Base-by-base conservation (phyloP, 2,329 filamentous ascomycete species). In the Daldinia eschscholtzii region DNA sequence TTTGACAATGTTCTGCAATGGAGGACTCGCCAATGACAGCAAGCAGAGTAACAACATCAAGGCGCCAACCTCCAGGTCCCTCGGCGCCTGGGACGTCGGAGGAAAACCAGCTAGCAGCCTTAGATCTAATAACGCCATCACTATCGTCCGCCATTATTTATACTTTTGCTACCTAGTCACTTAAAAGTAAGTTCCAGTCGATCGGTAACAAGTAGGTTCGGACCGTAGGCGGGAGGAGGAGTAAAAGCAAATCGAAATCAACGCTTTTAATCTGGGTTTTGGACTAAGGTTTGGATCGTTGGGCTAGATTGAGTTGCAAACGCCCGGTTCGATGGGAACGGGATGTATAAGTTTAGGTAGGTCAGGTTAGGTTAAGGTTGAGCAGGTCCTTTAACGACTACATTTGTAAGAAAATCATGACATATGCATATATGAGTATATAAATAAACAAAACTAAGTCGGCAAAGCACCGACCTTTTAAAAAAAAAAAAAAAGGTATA, bases 21-120 rank as follows among this genome's bases (percentile, higher is more conserved):
- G 85, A 84, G 2, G 83, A 84, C 78, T 90, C 88, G 75, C 88
- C 88, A 64, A 90, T 87, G 73, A 90, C 86, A 67, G 88, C 88
- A 59, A 90, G 84, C 33, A 90, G 84, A 39, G 87, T 88, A 65
- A 90, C 87, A 52, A 89, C 87, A 73, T 90, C 88, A 52, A 90
- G 82, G 30, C 83, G 83, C 87, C 87, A 89, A 67, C 82, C 83
- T 44, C 71, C 59, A 4, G 78, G 77, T 23, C 77, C 77, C 35
- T 75, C 64, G 52, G 79, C 80, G 6, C 77, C 75, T 41, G 77
- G 79, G 62, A 79, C 78, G 37, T 76, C 76, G 6, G 86, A 77
- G 6, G 73, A 69, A 60, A 79, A 78, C 76, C 76, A 69, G 26
- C 26, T 53, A 35, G 59, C 52, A 0, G 48, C 64, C n/a, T 26